Conservation (phyloP, 352 stramenopile species). For the Globisporangium lucens region DNA sequence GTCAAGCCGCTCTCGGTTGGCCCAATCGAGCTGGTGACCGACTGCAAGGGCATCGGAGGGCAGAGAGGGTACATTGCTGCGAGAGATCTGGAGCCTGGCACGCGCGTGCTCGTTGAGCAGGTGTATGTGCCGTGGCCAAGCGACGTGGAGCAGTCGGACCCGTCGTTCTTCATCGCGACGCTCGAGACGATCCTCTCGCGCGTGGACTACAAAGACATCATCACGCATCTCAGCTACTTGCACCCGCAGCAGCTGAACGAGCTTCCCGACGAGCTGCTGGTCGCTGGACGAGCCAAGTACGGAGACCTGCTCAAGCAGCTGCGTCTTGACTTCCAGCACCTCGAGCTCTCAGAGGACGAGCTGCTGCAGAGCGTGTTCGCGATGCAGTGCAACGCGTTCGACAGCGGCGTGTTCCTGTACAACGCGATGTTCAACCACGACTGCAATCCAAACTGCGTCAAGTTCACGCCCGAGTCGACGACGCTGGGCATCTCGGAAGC, state of each 20-base stretch:
- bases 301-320: conserved; percentile 49
- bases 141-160: conserved; percentile 75
- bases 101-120: conserved; percentile 88
- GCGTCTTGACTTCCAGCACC: conserved; percentile 39
- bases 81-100: conserved; percentile 78
- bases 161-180: conserved; percentile 86
- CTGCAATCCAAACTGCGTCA: conserved; percentile 94
- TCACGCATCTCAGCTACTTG: conserved; percentile 79
- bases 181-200: conserved; percentile 80
- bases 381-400: conserved; percentile 94
- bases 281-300: conserved; percentile 57
- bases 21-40: conserved; percentile 65
- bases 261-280: conserved; percentile 50
- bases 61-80: conserved; percentile 87
- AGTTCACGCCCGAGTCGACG: conserved; percentile 77
- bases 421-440: conserved; percentile 95
- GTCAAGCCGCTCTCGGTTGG: conserved; percentile 78
- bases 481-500: conserved; percentile 79
- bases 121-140: conserved; percentile 89
- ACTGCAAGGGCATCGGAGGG: conserved; percentile 62
- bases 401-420: conserved; percentile 92
- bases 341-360: conserved; percentile 54
- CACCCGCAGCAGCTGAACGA: conserved; percentile 84
- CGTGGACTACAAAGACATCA: conserved; percentile 61
- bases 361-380: conserved; percentile 88